Conservation (phyloP, 2,329 filamentous ascomycete species). For the Ramularia collo-cygni region DNA sequence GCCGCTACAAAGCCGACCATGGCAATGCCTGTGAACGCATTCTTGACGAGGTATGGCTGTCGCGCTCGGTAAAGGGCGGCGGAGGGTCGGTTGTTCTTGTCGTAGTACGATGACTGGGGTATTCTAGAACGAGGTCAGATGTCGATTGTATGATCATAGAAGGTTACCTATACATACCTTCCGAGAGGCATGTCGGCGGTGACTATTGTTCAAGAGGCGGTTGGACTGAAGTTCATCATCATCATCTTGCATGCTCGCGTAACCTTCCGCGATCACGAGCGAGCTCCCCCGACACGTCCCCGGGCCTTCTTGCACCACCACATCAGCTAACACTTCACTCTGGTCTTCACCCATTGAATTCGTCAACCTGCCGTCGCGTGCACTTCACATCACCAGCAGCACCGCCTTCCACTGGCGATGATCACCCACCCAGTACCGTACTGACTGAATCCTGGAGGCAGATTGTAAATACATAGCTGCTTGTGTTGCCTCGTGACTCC, state of each 20-base stretch:
- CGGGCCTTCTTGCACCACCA: no score
- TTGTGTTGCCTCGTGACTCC: conserved; percentile 18
- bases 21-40: conserved; percentile 70
- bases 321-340: no score
- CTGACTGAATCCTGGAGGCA: conserved; percentile 6
- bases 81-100: conserved; percentile 75
- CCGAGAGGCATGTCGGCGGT: conserved; percentile 18
- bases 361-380: neutral
- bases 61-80: conserved; percentile 86
- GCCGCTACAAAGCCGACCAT: conserved; percentile 69
- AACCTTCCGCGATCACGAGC: no score
- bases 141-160: neutral
- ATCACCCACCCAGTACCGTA: conserved; percentile 3
- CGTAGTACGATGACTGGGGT: conserved; percentile 80
- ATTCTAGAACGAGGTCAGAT: conserved; percentile 27
- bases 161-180: conserved; percentile 8
- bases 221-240: neutral
- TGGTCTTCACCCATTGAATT: neutral
- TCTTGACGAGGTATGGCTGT: conserved; percentile 86
- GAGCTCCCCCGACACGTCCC: no score
- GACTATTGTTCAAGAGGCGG: neutral
- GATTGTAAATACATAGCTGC: conserved; percentile 23
- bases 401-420: conserved; percentile 9
- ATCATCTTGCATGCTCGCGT: neutral
- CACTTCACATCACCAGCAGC: neutral